phyloP scores from a whole-genome alignment of 108 stramenopile genomes.

The Conticribra weissflogii region DNA sequence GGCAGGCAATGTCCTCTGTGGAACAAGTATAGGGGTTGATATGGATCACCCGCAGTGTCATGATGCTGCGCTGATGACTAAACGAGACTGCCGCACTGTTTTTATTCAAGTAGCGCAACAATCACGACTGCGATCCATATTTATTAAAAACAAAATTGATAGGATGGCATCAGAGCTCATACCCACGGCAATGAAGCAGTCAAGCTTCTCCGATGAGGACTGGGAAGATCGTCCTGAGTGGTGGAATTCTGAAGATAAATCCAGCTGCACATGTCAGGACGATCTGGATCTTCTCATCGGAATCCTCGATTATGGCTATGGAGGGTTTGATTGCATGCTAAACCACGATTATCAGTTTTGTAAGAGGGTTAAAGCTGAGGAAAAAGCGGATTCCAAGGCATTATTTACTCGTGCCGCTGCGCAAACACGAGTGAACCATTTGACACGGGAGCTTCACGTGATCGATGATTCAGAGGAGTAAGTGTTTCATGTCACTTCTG shows the following conservation, averaged over 20 bases:
- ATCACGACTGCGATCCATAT: conserved; percentile 66
- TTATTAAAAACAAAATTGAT: conserved; percentile 46
- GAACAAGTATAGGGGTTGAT: conserved; percentile 54
- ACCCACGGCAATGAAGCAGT: conserved; percentile 53
- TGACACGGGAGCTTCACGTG: conserved; percentile 69
- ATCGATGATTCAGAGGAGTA: conserved; percentile 60
- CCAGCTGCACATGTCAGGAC: conserved; percentile 34
- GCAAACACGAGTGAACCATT: conserved; percentile 64
- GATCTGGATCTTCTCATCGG: conserved; percentile 49
- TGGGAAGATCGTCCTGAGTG: conserved; percentile 73
- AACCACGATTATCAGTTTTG: conserved; percentile 41
- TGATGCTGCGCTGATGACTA: conserved; percentile 66
- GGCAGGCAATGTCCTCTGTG: conserved; percentile 51
- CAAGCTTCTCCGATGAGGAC: conserved; percentile 39
- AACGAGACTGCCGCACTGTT: conserved; percentile 64
- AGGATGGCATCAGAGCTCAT: conserved; percentile 42
- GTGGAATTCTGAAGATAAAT: conserved; percentile 54
- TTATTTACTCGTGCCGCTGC: conserved; percentile 59
- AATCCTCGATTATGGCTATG: conserved; percentile 54
- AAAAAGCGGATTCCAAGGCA: conserved; percentile 19
- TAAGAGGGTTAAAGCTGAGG: conserved; percentile 14
- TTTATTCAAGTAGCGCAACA: conserved; percentile 70
- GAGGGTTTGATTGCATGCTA: conserved; percentile 52
- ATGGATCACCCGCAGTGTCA: conserved; percentile 50
- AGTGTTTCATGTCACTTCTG: too few relatives aligned